Evolutionary conservation across 306 rosid species (phyloP).

Genomic region (Biancaea sappan): DNA sequence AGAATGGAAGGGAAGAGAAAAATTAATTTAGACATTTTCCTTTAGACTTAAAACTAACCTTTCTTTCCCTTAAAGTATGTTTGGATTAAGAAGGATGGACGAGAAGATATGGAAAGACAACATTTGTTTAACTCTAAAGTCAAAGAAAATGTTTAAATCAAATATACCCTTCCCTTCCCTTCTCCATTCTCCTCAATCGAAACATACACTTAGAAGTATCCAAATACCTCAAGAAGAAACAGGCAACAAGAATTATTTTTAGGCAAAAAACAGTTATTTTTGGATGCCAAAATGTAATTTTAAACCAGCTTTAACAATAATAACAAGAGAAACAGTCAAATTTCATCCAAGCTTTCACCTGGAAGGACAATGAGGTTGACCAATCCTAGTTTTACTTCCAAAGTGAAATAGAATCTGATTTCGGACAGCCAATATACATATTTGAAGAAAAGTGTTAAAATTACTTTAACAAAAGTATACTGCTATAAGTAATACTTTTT

Average conservation of each 20-base stretch:
- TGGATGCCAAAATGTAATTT: constrained; percentile 4
- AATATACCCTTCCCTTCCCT: background rate
- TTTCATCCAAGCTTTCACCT: constrained; percentile 8
- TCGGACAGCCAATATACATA: constrained; percentile 5
- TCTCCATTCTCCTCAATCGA: background rate
- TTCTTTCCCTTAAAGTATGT: background rate
- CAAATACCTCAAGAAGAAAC: background rate
- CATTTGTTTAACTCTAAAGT: background rate
- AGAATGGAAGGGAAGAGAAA: background rate
- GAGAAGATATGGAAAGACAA: background rate
- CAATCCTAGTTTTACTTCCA: background rate
- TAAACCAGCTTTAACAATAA: background rate
- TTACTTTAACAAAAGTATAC: background rate
- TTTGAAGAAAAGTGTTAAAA: background rate
- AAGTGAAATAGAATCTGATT: background rate
- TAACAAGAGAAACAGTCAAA: constrained; percentile 4
- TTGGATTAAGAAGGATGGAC: background rate
- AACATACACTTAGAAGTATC: background rate
- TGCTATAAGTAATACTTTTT: background rate
- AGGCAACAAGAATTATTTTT: background rate
- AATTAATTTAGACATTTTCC: background rate
- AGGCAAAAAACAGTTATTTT: background rate
- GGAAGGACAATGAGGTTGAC: constrained; percentile 12
- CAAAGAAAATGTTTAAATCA: background rate
- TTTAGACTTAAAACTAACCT: background rate